Percentiles rank a stretch among this genome's conserved stretches.
Evolutionary conservation across 208 protist genomes (phyloP).

Genomic region (Trichomonas gallinae): DNA sequence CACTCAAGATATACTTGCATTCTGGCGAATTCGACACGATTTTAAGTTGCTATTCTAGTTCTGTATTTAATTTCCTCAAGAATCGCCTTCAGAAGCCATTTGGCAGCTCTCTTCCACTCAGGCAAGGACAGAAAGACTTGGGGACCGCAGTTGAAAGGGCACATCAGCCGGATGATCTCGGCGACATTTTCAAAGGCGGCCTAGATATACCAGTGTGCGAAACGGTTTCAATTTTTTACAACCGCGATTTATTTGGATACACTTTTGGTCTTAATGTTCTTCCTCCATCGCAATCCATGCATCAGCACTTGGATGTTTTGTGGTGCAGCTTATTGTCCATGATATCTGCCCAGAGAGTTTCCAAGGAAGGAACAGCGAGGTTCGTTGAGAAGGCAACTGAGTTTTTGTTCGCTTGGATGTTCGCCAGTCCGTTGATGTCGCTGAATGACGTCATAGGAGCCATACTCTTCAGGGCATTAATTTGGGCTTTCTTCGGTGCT

Average conservation of each 20-base stretch:
- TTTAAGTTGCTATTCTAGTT: background rate
- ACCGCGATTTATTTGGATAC: background rate
- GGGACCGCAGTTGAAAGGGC: background rate
- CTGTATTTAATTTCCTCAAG: background rate
- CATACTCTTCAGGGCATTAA: background rate
- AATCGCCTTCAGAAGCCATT: background rate
- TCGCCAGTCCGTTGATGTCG: background rate
- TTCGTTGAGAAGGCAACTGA: background rate
- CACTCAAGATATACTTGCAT: background rate
- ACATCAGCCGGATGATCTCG: background rate
- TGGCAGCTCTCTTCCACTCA: background rate
- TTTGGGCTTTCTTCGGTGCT: background rate
- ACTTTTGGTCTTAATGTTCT: background rate
- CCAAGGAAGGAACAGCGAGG: background rate
- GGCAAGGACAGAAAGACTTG: background rate
- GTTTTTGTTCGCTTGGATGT: background rate
- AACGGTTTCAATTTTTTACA: background rate
- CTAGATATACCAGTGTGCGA: background rate
- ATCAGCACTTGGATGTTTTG: background rate
- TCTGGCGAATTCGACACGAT: background rate
- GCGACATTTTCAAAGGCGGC: background rate
- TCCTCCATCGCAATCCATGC: background rate
- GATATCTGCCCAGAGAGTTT: background rate
- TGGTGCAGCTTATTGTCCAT: background rate
- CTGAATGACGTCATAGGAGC: background rate